Conservation (phyloP, 1,139 yeast genomes). For the Protomyces arabidopsidicola region DNA sequence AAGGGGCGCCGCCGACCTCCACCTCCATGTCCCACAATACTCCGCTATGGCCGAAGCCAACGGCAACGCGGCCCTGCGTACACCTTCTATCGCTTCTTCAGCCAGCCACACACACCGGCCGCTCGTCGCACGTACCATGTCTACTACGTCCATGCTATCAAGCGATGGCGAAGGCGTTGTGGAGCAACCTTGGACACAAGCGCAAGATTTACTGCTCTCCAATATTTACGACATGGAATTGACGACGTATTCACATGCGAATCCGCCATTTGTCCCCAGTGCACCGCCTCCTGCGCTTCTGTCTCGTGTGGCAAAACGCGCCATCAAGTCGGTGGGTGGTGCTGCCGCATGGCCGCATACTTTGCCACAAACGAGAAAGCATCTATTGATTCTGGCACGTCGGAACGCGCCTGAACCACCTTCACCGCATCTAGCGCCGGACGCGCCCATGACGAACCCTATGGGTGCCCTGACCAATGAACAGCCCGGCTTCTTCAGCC, state of each 20-base stretch:
- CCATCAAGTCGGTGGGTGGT: constrained; percentile 8
- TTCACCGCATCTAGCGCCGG: constrained; percentile 20
- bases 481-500: constrained; percentile 4
- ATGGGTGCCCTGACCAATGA: constrained; percentile 17
- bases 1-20: constrained; percentile 10
- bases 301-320: constrained; percentile 12
- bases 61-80: constrained; percentile 17
- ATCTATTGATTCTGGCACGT: constrained; percentile 11
- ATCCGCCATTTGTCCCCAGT: constrained; percentile 19
- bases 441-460: constrained; percentile 7
- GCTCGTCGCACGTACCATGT: constrained; percentile 17
- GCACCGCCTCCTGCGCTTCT: constrained; percentile 24
- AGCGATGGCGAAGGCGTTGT: constrained; percentile 15
- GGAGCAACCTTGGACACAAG: constrained; percentile 18
- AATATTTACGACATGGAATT: constrained; percentile 7
- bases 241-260: constrained; percentile 20
- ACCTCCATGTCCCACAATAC: constrained; percentile 18
- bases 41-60: constrained; percentile 5
- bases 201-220: constrained; percentile 7
- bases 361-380: constrained; percentile 21
- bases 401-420: constrained; percentile 20
- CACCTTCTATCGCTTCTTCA: constrained; percentile 26
- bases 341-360: constrained; percentile 16
- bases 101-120: constrained; percentile 20
- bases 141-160: constrained; percentile 23